phyloP scores from a whole-genome alignment of 2,329 filamentous ascomycete genomes.

The Fusarium longipes region DNA sequence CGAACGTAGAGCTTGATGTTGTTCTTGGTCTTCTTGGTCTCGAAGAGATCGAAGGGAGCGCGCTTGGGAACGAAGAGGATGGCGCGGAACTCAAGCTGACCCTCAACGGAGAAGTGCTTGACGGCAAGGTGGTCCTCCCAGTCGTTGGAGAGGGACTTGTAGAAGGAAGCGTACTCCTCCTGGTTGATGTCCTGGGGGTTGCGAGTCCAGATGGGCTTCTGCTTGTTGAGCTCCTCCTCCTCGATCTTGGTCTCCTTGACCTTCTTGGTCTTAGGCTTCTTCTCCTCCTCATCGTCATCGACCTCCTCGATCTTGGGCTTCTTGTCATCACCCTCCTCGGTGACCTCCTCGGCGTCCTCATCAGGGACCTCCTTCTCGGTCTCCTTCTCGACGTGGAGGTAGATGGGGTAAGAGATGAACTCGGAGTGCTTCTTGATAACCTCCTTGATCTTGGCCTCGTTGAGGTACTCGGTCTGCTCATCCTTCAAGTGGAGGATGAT shows the following conservation, averaged over 20 bases:
- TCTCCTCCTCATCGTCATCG: constrained; percentile 87
- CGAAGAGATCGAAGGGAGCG: constrained; percentile 98
- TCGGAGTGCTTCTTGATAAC: constrained; percentile 99
- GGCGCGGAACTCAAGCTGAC: constrained; percentile 99
- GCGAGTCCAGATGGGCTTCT: constrained; percentile 99
- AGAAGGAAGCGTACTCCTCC: constrained; percentile 99
- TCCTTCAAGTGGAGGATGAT: constrained; percentile 99
- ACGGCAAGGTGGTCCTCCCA: constrained; percentile 99
- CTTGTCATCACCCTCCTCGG: constrained; percentile 82
- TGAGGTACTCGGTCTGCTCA: constrained; percentile 97
- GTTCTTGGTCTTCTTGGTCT: constrained; percentile 99
- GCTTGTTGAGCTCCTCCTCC: constrained; percentile 99
- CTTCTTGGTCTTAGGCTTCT: constrained; percentile 99
- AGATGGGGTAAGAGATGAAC: constrained; percentile 99
- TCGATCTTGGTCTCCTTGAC: constrained; percentile 98
- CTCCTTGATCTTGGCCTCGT: constrained; percentile 99
- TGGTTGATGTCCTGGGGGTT: constrained; percentile 94
- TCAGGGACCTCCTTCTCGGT: constrained; percentile 98
- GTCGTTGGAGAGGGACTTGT: constrained; percentile 99
- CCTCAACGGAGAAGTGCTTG: constrained; percentile 99
- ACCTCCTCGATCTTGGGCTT: constrained; percentile 96
- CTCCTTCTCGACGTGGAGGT: constrained; percentile 99
- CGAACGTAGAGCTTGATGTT: constrained; percentile 99
- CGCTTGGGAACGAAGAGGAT: constrained; percentile 99
- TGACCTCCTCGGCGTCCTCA: constrained; percentile 80